A percentile compares a stretch with the other conserved stretches of the same genome.
These are phyloP conservation scores for Neurospora sp. DNA, from an alignment of 2,329 filamentous ascomycete genomes.

Conservation along the genomic window DNA sequence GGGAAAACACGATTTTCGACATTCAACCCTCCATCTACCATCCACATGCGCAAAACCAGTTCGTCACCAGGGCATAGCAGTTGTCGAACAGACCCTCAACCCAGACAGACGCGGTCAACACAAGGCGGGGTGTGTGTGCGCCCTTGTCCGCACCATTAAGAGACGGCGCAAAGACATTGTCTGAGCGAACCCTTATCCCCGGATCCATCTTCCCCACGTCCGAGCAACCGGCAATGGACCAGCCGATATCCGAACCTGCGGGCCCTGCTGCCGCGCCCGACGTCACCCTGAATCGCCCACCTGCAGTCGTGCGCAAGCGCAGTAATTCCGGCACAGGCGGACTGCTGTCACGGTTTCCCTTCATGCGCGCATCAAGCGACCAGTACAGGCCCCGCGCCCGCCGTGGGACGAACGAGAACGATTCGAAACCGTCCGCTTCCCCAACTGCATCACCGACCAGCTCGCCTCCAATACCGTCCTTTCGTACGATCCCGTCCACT, in stretches of 20 bases:
- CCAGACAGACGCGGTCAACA: background rate
- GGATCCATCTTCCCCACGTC: background rate
- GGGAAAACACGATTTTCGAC: background rate
- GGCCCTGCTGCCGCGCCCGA: constrained; percentile 1
- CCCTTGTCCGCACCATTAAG: background rate
- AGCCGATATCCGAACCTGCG: constrained; percentile 4
- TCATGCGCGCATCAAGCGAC: constrained; percentile 43
- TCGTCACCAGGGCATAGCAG: background rate
- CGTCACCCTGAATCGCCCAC: constrained; percentile 9
- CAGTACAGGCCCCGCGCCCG: constrained; percentile 17
- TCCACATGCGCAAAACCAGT: background rate
- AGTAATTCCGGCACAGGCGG: constrained; percentile 42
- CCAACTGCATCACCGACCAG: constrained; percentile 7
- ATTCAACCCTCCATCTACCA: background rate
- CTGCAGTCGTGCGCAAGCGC: constrained; percentile 28
- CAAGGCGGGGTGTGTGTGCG: background rate
- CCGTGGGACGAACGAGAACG: constrained; percentile 27
- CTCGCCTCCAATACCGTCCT: constrained; percentile 21
- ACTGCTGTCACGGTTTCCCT: constrained; percentile 60
- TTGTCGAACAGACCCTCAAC: background rate
- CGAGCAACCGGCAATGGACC: constrained; percentile 7
- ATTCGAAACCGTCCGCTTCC: constrained; percentile 4
- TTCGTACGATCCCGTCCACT: constrained; percentile 11
- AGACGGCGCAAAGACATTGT: background rate
- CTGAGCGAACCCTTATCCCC: background rate